A percentile compares a stretch with the other conserved stretches of the same genome.
These are phyloP conservation scores for Cinchona pubescens DNA, from an alignment of 257 asterid species.

Conservation along the genomic window DNA sequence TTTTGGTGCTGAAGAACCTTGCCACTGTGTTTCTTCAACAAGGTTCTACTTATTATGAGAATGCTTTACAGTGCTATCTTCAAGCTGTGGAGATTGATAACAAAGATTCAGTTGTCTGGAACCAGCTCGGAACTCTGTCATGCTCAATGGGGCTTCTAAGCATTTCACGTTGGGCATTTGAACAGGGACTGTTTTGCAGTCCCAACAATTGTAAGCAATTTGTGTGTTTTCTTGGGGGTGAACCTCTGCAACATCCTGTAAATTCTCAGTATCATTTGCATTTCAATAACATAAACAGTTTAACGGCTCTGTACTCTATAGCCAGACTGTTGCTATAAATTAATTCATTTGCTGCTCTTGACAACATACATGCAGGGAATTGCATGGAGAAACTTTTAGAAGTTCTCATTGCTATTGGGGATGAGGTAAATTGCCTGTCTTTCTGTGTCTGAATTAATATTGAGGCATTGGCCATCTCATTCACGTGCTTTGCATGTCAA, in stretches of 20 bases:
- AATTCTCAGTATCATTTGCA: slow-evolving; percentile 16
- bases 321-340: background rate
- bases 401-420: slow-evolving; percentile 96
- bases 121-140: slow-evolving; percentile 87
- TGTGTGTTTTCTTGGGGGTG: slow-evolving; percentile 19
- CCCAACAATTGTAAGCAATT: slow-evolving; percentile 84
- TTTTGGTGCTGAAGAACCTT: slow-evolving; percentile 88
- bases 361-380: slow-evolving; percentile 61
- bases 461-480: slow-evolving; percentile 97
- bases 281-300: background rate
- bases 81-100: slow-evolving; percentile 94
- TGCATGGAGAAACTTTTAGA: slow-evolving; percentile 99
- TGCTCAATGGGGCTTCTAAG: slow-evolving; percentile 94
- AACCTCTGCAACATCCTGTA: slow-evolving; percentile 9
- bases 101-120: slow-evolving; percentile 93
- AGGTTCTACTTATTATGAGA: slow-evolving; percentile 68
- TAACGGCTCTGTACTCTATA: background rate
- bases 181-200: slow-evolving; percentile 92
- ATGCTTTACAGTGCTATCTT: slow-evolving; percentile 88
- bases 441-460: slow-evolving; percentile 76
- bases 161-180: slow-evolving; percentile 99
- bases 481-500: slow-evolving; percentile 94
- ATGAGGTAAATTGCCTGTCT: slow-evolving; percentile 95
- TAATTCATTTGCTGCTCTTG: slow-evolving; percentile 9
- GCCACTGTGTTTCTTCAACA: slow-evolving; percentile 76